Percentiles rank a stretch among this genome's conserved stretches.
These are phyloP conservation scores for Heimioporus sp. DNA, from an alignment of 768 basidiomycete genomes.

Conservation along the genomic window DNA sequence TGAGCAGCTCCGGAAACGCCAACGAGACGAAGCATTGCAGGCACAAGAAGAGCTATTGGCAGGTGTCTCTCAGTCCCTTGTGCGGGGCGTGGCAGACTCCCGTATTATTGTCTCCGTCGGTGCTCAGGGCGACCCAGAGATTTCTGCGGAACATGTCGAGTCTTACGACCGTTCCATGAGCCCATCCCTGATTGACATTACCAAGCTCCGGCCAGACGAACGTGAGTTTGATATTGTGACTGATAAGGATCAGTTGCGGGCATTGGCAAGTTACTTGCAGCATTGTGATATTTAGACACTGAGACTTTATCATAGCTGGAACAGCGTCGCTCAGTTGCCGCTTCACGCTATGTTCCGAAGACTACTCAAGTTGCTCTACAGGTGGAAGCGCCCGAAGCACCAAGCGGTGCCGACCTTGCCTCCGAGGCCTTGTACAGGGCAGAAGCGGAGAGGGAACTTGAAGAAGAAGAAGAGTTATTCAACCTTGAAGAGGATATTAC, in stretches of 20 bases:
- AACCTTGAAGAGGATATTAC: constrained; percentile 88
- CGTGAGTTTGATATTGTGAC: constrained; percentile 76
- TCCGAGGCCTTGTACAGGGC: constrained; percentile 90
- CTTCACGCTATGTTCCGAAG: constrained; percentile 87
- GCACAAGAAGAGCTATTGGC: constrained; percentile 90
- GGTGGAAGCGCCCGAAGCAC: constrained; percentile 50
- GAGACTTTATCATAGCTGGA: constrained; percentile 45
- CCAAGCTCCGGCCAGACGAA: constrained; percentile 70
- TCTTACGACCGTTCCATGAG: constrained; percentile 86
- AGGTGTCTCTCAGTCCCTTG: constrained; percentile 65
- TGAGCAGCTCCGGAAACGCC: constrained; percentile 92
- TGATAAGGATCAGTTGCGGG: constrained; percentile 59
- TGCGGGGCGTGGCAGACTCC: constrained; percentile 38
- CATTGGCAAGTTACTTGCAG: constrained; percentile 49
- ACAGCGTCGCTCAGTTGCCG: constrained; percentile 77
- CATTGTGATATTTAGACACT: constrained; percentile 1
- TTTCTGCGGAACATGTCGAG: constrained; percentile 63
- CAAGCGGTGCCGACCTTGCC: constrained; percentile 70
- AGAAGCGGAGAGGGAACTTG: constrained; percentile 88
- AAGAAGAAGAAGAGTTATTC: constrained; percentile 95
- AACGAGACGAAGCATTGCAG: constrained; percentile 92
- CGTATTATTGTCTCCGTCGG: constrained; percentile 36
- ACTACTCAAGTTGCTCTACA: constrained; percentile 59
- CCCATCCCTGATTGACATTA: constrained; percentile 71
- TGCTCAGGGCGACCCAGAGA: constrained; percentile 35